phyloP scores from a whole-genome alignment of 345 rosid species.

The Excoecaria agallocha region DNA sequence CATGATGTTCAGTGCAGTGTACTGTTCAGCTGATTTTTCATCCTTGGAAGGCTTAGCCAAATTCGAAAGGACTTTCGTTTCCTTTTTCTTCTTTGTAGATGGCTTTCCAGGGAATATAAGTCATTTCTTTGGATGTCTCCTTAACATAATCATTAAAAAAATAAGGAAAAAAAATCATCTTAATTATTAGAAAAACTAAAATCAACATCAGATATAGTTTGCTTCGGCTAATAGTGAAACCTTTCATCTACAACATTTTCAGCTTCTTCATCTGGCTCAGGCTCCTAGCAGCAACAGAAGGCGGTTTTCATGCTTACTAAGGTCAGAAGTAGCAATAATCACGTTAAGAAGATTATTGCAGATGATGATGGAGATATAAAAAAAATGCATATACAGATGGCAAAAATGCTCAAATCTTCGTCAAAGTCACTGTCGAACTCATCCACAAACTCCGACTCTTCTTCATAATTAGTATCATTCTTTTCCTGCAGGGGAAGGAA shows the following conservation, averaged over 20 bases:
- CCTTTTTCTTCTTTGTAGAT: conserved; percentile 68
- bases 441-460: conserved; percentile 78
- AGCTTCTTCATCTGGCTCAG: conserved; percentile 73
- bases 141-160: conserved; percentile 9
- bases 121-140: conserved; percentile 56
- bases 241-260: conserved; percentile 43
- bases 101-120: conserved; percentile 67
- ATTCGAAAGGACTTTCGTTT: conserved; percentile 47
- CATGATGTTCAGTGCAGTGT: conserved; percentile 40
- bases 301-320: conserved; percentile 10
- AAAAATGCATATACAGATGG: conserved; percentile 7
- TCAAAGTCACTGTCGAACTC: conserved; percentile 91
- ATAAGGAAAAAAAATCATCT: background rate
- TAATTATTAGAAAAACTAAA: background rate
- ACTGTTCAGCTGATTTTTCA: conserved; percentile 44
- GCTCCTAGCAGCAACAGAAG: conserved; percentile 52
- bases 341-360: background rate
- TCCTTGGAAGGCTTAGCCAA: conserved; percentile 43
- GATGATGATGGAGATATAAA: background rate
- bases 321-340: conserved; percentile 2
- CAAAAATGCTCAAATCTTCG: conserved; percentile 65
- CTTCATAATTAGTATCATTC: conserved; percentile 70
- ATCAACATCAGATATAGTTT: background rate
- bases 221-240: conserved; percentile 7
- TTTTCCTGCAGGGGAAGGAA: conserved; percentile 52